Base-by-base conservation (phyloP, 768 basidiomycete genomes). In the Mycena haematopus region DNA sequence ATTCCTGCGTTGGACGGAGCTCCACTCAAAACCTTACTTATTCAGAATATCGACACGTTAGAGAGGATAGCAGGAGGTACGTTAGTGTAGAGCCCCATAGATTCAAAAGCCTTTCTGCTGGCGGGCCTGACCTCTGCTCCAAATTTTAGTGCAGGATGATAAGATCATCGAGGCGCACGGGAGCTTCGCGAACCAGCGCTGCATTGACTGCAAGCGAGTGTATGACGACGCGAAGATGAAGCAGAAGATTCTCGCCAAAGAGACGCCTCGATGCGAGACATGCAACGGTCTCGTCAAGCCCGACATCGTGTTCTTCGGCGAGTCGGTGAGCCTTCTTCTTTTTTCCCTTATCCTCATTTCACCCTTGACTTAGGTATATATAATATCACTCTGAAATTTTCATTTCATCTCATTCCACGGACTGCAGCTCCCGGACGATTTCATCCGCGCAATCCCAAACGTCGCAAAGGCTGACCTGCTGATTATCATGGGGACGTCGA, bases 111-210 rank as follows among this genome's bases (percentile, higher is more conserved):
- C n/a, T n/a, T 46, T 46, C 38, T 17, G 15, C 38, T 40, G 44
- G 38, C 15, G 38, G 38, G 17, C 38, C 38, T 38, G 38, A 38
- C 38, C 17, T 38, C 38, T 33, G 11, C 15, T 15, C 27, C 2
- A 10, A n/a, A 4, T 19, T 6, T 33, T 7, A 51, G 83, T 97
- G 0, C 87, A 91, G 0, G 80, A 75, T 1, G 75, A 84, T 33
- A 87, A 87, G 72, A 88, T 99, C 63, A 82, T 99, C 51, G 96
- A 99, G 77, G 97, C 97, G 0, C 97, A 99, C 70, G 97, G 96
- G 3, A 95, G 92, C 67, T 99, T 99, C 68, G 96, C 96, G 0
- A 74, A 81, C 1, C 92, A 96, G 57, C 81, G 86, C 54, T 99
- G 97, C 67, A 86, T 98, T 17, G 78, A 86, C 8, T 99, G 97